These are phyloP conservation scores for Linaria vulgaris DNA, from an alignment of 257 asterid species.

Conservation along the genomic window DNA sequence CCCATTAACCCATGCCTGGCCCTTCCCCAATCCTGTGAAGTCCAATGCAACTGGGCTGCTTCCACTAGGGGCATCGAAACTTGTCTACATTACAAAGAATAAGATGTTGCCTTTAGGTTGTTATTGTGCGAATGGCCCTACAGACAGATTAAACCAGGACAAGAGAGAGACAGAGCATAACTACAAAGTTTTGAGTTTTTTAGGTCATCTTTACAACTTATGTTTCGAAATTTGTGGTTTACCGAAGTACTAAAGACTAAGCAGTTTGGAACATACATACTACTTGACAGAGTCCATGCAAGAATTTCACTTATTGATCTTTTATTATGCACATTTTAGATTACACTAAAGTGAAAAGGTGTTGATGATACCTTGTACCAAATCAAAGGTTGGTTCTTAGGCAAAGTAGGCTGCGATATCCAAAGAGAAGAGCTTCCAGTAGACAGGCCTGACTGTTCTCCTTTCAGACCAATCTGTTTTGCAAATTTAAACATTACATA, in stretches of 20 bases:
- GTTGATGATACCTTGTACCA: slow-evolving; percentile 80
- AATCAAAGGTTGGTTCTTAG: slow-evolving; percentile 70
- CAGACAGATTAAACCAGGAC: not conserved
- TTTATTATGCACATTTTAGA: not conserved
- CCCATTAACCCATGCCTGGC: slow-evolving; percentile 94
- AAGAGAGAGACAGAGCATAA: not conserved
- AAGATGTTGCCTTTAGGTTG: no score
- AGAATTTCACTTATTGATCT: not conserved
- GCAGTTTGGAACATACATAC: no score
- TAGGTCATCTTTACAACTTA: no score
- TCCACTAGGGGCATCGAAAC: slow-evolving; percentile 67
- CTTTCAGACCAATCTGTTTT: slow-evolving; percentile 81
- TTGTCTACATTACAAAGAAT: slow-evolving; percentile 42
- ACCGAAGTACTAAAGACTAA: no score
- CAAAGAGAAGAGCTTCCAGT: slow-evolving; percentile 67
- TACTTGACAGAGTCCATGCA: not conserved
- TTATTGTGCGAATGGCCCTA: no score
- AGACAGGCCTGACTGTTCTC: slow-evolving; percentile 62
- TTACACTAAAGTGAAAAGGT: not conserved
- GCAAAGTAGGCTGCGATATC: slow-evolving; percentile 59
- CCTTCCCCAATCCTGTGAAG: slow-evolving; percentile 80
- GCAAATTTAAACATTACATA: slow-evolving; percentile 17
- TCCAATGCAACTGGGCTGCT: slow-evolving; percentile 71
- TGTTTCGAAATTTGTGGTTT: no score
- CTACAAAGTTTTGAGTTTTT: no score